Evolutionary conservation across 176 grass and related monocot species (phyloP), one percentile per base, ranked within the genome.

Genomic region (Oryza coarctata): DNA sequence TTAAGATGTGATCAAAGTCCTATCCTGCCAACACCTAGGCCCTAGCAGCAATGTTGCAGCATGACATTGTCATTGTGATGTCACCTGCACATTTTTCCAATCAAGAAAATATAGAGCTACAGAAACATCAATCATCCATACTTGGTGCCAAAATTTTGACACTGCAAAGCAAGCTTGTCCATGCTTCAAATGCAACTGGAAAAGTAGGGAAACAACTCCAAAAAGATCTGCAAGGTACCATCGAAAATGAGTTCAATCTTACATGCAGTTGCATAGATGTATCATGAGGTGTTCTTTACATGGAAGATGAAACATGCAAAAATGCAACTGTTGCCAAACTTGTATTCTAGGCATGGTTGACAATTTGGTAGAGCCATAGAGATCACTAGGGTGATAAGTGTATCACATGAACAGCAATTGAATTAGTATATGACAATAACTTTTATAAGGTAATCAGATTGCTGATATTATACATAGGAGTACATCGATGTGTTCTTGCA

Each of bases 201-300:
- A 83, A 87, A 55, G 58, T 83, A 72, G 65, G 80, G 79, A 87
- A 87, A 30, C 12, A 69, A 83, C 65, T 78, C 64, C n/a, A 86
- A 36, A 36, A 65, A 32, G 76, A 66, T 23, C 40, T 79, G 18
- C 9, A 44, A 65, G 10, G 39, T 47, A 79, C 2, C 17, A 66
- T 32, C 18, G 28, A 66, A 66, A 33, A 47, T 66, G 28, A 39
- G 27, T 66, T 33, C 76, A 66, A 41, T 29, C 40, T 14, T 47
- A 32, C 31, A 29, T 79, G 62, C 47, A 66, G 20, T 63, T 66
- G 39, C 57, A 52, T 31, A 71, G 73, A 82, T 40, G 20, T 64
- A 29, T 32, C 73, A 63, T 82, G 73, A 69, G 18, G 11, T 39
- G 1, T 40, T 71, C 65, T 71, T 77, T 45, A 62, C 39, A 66